Evolutionary conservation across 495 filamentous ascomycete species (phyloP).

Genomic region (Penicillium ucsense): DNA sequence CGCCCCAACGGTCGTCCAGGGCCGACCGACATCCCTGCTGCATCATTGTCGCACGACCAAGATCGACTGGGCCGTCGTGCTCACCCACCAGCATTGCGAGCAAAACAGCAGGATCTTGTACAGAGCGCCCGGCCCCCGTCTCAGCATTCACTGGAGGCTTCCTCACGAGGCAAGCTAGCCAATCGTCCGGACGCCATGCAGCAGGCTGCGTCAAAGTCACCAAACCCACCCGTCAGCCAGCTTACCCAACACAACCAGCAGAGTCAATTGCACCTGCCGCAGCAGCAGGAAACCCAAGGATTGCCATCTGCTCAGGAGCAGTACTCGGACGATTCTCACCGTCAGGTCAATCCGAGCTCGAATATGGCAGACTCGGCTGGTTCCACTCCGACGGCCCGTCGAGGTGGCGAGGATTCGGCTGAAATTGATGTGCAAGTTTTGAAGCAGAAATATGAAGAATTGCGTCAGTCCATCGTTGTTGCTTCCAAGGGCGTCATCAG

Average conservation of each 20-base stretch:
- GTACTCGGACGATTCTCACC: slow-evolving; percentile 8
- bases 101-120: slow-evolving; percentile 14
- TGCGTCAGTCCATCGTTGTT: slow-evolving; percentile 42
- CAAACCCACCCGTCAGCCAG: slow-evolving; percentile 1
- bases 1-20: slow-evolving; percentile 43
- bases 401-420: slow-evolving; percentile 43
- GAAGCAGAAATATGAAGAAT: slow-evolving; percentile 47
- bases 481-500: too few relatives aligned
- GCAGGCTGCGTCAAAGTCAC: slow-evolving; percentile 11
- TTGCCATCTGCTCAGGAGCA: not conserved
- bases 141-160: slow-evolving; percentile 45
- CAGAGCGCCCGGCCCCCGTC: slow-evolving; percentile 43
- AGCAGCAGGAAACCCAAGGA: not conserved
- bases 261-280: not conserved
- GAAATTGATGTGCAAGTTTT: slow-evolving; percentile 38
- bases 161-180: slow-evolving; percentile 22
- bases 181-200: slow-evolving; percentile 26
- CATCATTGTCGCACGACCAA: slow-evolving; percentile 16
- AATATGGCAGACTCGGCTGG: slow-evolving; percentile 41
- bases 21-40: slow-evolving; percentile 22
- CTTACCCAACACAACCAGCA: not conserved
- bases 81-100: slow-evolving; percentile 1
- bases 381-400: slow-evolving; percentile 48
- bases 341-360: slow-evolving; percentile 16
- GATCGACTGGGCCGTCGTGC: slow-evolving; percentile 8